A percentile compares a stretch with the other conserved stretches of the same genome.
Conservation (phyloP, 2,329 filamentous ascomycete species). For the Emmonsiellopsis sp. region DNA sequence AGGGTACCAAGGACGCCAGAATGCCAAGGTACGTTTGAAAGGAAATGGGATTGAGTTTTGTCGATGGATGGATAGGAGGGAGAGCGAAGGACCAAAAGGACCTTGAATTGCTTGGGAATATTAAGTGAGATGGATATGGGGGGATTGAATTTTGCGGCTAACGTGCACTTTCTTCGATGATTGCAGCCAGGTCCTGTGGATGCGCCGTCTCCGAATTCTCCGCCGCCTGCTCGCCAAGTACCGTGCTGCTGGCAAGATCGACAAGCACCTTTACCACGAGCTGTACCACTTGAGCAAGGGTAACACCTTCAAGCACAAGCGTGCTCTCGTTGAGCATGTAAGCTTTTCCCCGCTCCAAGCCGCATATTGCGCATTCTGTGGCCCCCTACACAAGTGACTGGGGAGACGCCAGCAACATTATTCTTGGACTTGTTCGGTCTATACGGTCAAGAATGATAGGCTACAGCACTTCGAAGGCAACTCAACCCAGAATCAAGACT, state of each 20-base stretch:
- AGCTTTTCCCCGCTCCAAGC: slow-evolving; percentile 30
- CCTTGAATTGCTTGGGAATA: neutral
- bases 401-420: too few relatives aligned
- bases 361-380: neutral
- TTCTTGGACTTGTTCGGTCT: too few relatives aligned
- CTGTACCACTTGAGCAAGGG: slow-evolving; percentile 99
- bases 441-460: too few relatives aligned
- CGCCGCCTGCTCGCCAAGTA: slow-evolving; percentile 99
- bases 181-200: slow-evolving; percentile 90
- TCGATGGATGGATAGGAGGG: neutral
- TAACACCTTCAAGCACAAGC: slow-evolving; percentile 99
- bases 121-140: neutral
- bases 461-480: too few relatives aligned
- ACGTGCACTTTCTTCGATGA: slow-evolving; percentile 22
- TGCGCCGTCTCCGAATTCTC: slow-evolving; percentile 98
- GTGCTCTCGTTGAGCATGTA: slow-evolving; percentile 99
- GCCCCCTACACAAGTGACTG: too few relatives aligned
- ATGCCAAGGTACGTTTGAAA: slow-evolving; percentile 75
- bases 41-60: neutral
- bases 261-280: slow-evolving; percentile 99
- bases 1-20: slow-evolving; percentile 99
- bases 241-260: slow-evolving; percentile 98
- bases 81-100: neutral
- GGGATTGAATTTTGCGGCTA: neutral
- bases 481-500: neutral